Evolutionary conservation across 176 grass and related monocot genomes (phyloP).

Genomic region (Poa annua): DNA sequence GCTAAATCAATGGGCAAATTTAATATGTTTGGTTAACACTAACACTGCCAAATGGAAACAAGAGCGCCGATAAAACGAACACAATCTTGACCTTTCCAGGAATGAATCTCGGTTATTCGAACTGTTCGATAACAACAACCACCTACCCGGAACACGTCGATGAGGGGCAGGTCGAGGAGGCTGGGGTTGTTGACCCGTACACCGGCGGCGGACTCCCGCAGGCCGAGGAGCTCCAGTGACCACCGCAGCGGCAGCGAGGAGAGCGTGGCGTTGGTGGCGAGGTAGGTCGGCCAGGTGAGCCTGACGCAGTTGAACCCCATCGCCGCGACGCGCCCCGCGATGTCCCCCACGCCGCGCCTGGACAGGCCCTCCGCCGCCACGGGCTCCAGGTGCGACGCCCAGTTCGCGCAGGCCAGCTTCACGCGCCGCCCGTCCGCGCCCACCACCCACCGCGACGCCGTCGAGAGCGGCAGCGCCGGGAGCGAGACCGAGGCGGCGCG

Average conservation of each 20-base stretch:
- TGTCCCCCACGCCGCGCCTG: conserved; percentile 59
- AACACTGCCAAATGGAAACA: conserved; percentile 1
- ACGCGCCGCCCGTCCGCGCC: conserved; percentile 60
- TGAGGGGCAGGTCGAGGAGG: conserved; percentile 79
- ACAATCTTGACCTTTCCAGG: neutral
- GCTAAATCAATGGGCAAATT: neutral
- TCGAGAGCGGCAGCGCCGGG: conserved; percentile 66
- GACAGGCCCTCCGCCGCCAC: conserved; percentile 79
- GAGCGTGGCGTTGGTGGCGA: conserved; percentile 74
- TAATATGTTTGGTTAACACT: conserved; percentile 12
- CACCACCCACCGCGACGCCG: conserved; percentile 79
- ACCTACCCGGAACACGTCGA: conserved; percentile 68
- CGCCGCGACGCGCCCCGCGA: conserved; percentile 58
- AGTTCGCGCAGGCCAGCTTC: conserved; percentile 91
- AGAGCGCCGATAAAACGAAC: neutral
- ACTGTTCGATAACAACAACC: neutral
- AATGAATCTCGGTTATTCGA: neutral
- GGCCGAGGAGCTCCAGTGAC: conserved; percentile 69
- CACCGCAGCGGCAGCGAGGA: conserved; percentile 64
- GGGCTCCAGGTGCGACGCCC: conserved; percentile 86
- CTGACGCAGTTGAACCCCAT: conserved; percentile 92
- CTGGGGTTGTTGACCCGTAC: conserved; percentile 69
- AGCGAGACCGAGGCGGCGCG: neutral
- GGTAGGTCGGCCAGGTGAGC: conserved; percentile 86
- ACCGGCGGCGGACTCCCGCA: conserved; percentile 73